Evolutionary conservation across 495 filamentous ascomycete species (phyloP), one percentile per base, ranked within the genome.

Genomic region (Parachaetomium inaequale): DNA sequence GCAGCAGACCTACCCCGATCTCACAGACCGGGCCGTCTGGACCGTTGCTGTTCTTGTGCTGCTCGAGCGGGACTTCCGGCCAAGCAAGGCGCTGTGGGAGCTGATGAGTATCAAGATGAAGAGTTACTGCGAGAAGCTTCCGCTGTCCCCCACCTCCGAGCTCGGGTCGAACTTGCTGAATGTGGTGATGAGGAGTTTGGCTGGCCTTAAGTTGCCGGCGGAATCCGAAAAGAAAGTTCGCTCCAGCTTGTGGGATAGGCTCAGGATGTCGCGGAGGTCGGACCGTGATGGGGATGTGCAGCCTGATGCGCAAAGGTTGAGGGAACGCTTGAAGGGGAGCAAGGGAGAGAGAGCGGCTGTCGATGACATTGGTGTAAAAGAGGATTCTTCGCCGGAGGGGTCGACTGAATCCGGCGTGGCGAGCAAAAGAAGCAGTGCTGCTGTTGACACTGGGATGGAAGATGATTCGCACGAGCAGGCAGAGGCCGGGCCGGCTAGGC

Each of bases 61-160:
- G 4, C 46, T 59, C 14, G 32, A 51, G 32, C 57, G 57, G 0
- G 31, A 59, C 23, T 42, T 59, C 8, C 45, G 40, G 46, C 19
- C 46, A 2, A 23, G 23, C 25, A 59, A 38, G 46, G 3, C 32
- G 32, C 34, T 59, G 31, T 59, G 57, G 57, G 57, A 50, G 57
- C 32, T 59, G 19, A 59, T 59, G 57, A 46, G 21, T 2, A 23
- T 59, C 12, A 59, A 59, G 46, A 42, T 15, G 57, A 29, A n/a
- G 8, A 23, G 46, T 12, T 42, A 36, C 8, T 36, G 21, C 11
- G 56, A 3, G 55, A 46, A 25, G 7, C 0, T 23, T 3, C 4
- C 10, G 5, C 29, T 11, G 2, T 6, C n/a, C n/a, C n/a, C n/a
- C n/a, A n/a, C 40, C 7, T 25, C 23, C 0, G 17, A 14, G 3